Evolutionary conservation across 78 protist species (phyloP).

Genomic region (Emiliania huxleyi): DNA sequence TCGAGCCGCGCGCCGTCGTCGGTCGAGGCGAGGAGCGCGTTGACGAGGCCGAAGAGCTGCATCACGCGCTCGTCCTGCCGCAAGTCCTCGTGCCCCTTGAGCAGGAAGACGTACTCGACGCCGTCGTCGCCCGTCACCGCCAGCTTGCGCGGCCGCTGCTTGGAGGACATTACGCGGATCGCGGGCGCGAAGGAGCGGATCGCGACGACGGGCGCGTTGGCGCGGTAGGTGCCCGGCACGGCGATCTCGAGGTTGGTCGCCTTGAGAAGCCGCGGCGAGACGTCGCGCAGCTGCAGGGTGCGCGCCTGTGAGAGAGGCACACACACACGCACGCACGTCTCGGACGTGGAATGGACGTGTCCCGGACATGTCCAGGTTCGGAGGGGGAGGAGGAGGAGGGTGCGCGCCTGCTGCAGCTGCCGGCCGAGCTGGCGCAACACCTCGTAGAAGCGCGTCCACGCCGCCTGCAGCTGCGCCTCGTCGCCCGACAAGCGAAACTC

Average conservation of each 20-base stretch:
- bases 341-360: too few relatives aligned
- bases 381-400: neutral
- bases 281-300: neutral
- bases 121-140: conserved; percentile 60
- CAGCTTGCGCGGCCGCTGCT: conserved; percentile 97
- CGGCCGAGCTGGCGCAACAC: neutral
- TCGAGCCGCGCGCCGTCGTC: conserved; percentile 67
- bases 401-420: neutral
- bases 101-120: conserved; percentile 74
- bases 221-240: conserved; percentile 91
- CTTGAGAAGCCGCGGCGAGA: neutral
- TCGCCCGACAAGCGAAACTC: neutral
- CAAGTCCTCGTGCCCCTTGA: conserved; percentile 93
- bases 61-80: conserved; percentile 76
- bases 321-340: too few relatives aligned
- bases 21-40: conserved; percentile 79
- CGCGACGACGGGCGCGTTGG: conserved; percentile 66
- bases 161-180: conserved; percentile 89
- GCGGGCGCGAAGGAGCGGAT: conserved; percentile 78
- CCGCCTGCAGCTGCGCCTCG: conserved; percentile 18
- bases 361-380: too few relatives aligned
- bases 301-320: too few relatives aligned
- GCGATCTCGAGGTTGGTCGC: conserved; percentile 85
- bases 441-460: neutral
- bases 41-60: conserved; percentile 97